These are phyloP conservation scores for Fomitopsis betulina DNA, from an alignment of 1,284 basidiomycete genomes.

Conservation along the genomic window DNA sequence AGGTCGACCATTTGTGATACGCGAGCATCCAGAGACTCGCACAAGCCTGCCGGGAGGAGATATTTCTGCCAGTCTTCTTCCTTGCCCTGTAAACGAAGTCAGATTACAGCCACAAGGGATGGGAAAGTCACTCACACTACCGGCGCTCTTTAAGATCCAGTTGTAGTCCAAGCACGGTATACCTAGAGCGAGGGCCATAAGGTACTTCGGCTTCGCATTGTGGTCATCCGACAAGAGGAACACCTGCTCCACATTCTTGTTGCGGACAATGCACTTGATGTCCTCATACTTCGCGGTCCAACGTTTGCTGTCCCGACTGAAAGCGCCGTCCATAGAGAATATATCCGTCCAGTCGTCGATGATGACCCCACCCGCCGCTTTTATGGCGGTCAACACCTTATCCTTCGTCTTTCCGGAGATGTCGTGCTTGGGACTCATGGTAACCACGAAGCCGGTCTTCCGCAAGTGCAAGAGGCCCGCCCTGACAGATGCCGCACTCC, in stretches of 20 bases:
- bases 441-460: slow-evolving; percentile 36
- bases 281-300: slow-evolving; percentile 49
- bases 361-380: slow-evolving; percentile 52
- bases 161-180: slow-evolving; percentile 74
- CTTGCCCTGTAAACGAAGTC: slow-evolving; percentile 12
- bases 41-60: slow-evolving; percentile 67
- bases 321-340: slow-evolving; percentile 53
- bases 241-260: slow-evolving; percentile 44
- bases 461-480: slow-evolving; percentile 34
- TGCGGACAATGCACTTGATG: slow-evolving; percentile 38
- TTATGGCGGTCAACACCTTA: slow-evolving; percentile 40
- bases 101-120: neutral
- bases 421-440: slow-evolving; percentile 20
- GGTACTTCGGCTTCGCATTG: slow-evolving; percentile 71
- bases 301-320: slow-evolving; percentile 38
- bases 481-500: slow-evolving; percentile 28
- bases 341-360: slow-evolving; percentile 64
- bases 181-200: slow-evolving; percentile 79
- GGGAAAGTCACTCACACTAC: slow-evolving; percentile 26
- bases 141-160: slow-evolving; percentile 51
- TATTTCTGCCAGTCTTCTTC: slow-evolving; percentile 57
- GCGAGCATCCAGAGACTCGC: slow-evolving; percentile 42
- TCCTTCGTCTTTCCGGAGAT: slow-evolving; percentile 31
- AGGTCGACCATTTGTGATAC: slow-evolving; percentile 70
- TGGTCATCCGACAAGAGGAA: slow-evolving; percentile 66